Evolutionary conservation across 225 moss, liverwort and hornwort genomes (phyloP).

Genomic region (Pseudoscleropodium purum): DNA sequence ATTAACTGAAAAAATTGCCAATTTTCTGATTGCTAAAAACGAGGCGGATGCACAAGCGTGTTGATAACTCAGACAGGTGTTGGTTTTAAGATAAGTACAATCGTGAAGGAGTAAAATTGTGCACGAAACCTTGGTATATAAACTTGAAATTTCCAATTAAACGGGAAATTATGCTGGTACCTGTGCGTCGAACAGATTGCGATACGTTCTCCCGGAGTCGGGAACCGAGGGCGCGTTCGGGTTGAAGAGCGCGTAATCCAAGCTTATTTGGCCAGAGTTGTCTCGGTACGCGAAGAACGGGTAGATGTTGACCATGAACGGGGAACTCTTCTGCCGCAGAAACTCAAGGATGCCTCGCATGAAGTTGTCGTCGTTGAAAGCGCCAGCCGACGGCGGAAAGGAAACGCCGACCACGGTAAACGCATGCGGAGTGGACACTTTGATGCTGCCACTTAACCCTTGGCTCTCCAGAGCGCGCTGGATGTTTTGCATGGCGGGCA

Average conservation of each 20-base stretch:
- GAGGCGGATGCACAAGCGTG: neutral
- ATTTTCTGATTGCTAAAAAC: too few relatives aligned
- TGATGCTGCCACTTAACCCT: neutral
- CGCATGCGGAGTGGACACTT: conserved; percentile 13
- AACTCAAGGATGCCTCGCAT: conserved; percentile 41
- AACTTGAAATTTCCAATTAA: neutral
- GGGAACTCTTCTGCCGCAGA: conserved; percentile 23
- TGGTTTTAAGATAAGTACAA: neutral
- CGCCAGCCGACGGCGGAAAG: neutral
- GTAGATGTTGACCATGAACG: conserved; percentile 62
- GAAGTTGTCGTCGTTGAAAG: neutral
- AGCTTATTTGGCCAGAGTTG: neutral
- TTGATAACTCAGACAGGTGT: neutral
- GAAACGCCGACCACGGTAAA: neutral
- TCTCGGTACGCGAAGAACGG: conserved; percentile 48
- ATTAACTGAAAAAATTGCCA: neutral
- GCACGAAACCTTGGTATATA: neutral
- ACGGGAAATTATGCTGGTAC: neutral
- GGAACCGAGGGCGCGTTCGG: conserved; percentile 7
- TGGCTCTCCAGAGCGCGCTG: neutral
- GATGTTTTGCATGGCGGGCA: conserved; percentile 31
- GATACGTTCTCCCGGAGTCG: conserved; percentile 25
- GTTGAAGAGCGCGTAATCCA: conserved; percentile 38
- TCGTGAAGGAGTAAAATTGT: neutral
- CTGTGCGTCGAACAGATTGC: conserved; percentile 15